phyloP scores from a whole-genome alignment of 1,284 basidiomycete species.

The Anthracocystis walkeri region DNA sequence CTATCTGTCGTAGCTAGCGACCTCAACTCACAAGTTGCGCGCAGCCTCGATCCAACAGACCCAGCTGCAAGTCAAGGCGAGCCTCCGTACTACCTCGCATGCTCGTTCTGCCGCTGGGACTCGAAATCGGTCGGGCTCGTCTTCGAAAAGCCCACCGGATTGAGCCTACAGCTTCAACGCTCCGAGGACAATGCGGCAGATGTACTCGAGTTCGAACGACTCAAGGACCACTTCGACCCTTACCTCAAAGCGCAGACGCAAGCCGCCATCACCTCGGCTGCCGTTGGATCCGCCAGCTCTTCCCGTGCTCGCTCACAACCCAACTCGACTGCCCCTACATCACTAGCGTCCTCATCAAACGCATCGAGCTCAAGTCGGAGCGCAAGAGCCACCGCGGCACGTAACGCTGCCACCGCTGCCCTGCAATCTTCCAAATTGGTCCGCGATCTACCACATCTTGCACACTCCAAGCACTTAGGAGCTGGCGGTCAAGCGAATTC shows the following conservation, averaged over 20 bases:
- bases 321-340: slow-evolving; percentile 3
- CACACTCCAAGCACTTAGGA: slow-evolving; percentile 20
- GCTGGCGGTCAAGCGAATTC: slow-evolving; percentile 6
- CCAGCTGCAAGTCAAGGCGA: slow-evolving; percentile 75
- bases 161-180: slow-evolving; percentile 72
- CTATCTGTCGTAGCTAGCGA: slow-evolving; percentile 88
- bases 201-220: slow-evolving; percentile 49
- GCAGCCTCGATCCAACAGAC: slow-evolving; percentile 46
- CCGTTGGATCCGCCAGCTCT: slow-evolving; percentile 29
- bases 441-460: slow-evolving; percentile 51
- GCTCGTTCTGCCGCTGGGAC: slow-evolving; percentile 94
- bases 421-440: slow-evolving; percentile 50
- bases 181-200: slow-evolving; percentile 50
- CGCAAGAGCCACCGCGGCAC: slow-evolving; percentile 33
- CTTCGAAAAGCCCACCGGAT: slow-evolving; percentile 94
- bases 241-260: slow-evolving; percentile 47
- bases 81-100: slow-evolving; percentile 89
- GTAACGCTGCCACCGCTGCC: slow-evolving; percentile 37
- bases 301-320: slow-evolving; percentile 19
- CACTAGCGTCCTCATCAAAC: slow-evolving; percentile 7
- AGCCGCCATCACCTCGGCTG: slow-evolving; percentile 39
- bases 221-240: slow-evolving; percentile 58
- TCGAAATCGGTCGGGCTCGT: slow-evolving; percentile 87
- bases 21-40: slow-evolving; percentile 71
- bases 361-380: slow-evolving; percentile 11